phyloP scores from a whole-genome alignment of 441 rosid species.

The Corymbia citriodora region DNA sequence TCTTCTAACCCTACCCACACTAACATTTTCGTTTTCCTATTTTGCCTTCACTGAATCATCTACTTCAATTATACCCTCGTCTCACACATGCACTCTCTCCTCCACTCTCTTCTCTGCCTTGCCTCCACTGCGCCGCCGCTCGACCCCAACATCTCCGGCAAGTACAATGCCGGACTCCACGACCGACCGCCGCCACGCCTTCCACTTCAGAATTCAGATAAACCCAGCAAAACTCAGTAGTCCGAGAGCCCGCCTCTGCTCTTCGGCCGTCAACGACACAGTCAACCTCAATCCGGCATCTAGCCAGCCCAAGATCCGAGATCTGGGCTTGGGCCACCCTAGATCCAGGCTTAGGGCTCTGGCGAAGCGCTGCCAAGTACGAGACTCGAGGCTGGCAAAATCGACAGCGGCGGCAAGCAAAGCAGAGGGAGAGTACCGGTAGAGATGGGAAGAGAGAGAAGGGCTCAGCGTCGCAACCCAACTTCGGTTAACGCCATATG shows the following conservation, averaged over 20 bases:
- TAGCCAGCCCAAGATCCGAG: too few relatives aligned
- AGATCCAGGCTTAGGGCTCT: too few relatives aligned
- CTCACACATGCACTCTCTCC: rapidly evolving
- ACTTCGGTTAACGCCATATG: neutral
- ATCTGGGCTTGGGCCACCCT: too few relatives aligned
- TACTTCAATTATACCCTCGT: neutral
- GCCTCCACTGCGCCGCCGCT: neutral
- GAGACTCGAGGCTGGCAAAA: too few relatives aligned
- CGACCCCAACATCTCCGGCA: neutral
- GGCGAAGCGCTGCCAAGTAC: too few relatives aligned
- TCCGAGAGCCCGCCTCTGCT: neutral
- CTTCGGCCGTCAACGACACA: too few relatives aligned
- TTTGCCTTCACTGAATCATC: neutral
- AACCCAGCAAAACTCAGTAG: neutral
- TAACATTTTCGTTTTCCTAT: neutral
- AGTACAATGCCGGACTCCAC: neutral
- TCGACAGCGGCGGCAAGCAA: neutral
- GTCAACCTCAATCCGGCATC: too few relatives aligned
- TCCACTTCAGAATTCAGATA: neutral
- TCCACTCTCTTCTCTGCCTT: neutral
- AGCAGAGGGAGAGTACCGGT: neutral
- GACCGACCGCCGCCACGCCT: neutral
- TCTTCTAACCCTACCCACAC: neutral
- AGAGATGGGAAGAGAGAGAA: neutral
- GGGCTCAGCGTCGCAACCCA: neutral